phyloP scores from a whole-genome alignment of 202 grass and related monocot species.

The Dendrocalamus latiflorus region DNA sequence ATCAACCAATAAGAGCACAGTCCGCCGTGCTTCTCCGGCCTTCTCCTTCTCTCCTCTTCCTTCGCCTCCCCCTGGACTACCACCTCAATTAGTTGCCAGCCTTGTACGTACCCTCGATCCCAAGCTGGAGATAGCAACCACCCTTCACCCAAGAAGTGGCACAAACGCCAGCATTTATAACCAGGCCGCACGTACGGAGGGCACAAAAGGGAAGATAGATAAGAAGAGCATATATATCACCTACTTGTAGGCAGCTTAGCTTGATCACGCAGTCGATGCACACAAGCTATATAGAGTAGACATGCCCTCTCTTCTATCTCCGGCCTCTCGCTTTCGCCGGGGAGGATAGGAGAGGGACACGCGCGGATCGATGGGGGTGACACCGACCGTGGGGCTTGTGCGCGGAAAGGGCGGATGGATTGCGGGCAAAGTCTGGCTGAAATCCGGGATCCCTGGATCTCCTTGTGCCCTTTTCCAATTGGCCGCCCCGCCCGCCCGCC shows the following conservation, averaged over 20 bases:
- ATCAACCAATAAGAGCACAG: neutral
- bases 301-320: conserved; percentile 3
- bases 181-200: neutral
- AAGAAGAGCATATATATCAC: conserved; percentile 3
- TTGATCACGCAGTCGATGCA: neutral
- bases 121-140: neutral
- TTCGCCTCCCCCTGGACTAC: neutral
- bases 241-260: conserved; percentile 1
- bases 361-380: neutral
- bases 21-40: neutral
- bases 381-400: conserved; percentile 17
- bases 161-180: neutral
- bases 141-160: neutral
- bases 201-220: neutral
- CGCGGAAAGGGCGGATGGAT: too few species aligned
- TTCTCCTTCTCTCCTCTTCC: neutral
- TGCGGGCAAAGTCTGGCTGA: too few species aligned
- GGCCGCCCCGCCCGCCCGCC: conserved; percentile 17
- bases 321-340: conserved; percentile 37
- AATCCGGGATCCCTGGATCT: conserved; percentile 49
- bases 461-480: conserved; percentile 40
- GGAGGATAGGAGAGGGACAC: conserved; percentile 21
- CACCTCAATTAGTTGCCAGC: neutral
- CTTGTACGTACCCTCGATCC: neutral
- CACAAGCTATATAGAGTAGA: neutral